Evolutionary conservation across 495 filamentous ascomycete species (phyloP), one percentile per base, ranked within the genome.

Genomic region (Thermochaetoides thermophila): DNA sequence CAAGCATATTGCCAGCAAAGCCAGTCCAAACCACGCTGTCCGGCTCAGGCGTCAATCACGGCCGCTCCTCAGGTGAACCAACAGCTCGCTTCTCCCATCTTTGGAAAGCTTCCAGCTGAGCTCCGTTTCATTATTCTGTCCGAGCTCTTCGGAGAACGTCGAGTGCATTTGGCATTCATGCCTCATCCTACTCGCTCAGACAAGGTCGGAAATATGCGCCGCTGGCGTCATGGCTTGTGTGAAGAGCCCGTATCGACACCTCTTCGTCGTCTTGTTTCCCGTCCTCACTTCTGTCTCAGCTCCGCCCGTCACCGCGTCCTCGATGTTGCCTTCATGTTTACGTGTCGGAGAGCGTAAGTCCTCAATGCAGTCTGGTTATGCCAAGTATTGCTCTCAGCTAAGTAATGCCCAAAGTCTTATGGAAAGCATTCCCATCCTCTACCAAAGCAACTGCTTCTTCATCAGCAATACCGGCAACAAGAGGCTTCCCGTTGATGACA

Each of bases 371-470:
- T n/a, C n/a, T n/a, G n/a, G n/a, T n/a, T n/a, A n/a, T n/a, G n/a
- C n/a, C n/a, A n/a, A n/a, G n/a, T n/a, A n/a, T n/a, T n/a, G n/a
- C n/a, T n/a, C n/a, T n/a, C n/a, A n/a, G n/a, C n/a, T n/a, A n/a
- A n/a, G n/a, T n/a, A n/a, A n/a, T n/a, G n/a, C n/a, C n/a, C n/a
- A n/a, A n/a, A 42, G 39, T 12, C 26, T 37, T 16, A 15, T 30
- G 4, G 39, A 42, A 26, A 34, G 39, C 19, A 18, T 34, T 12
- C 34, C 29, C 20, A 18, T 42, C 11, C 16, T 42, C 3, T 42
- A 42, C 17, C 39, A 42, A 17, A 29, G 18, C 34, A 42, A 42
- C 19, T n/a, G 25, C 24, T 42, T 42, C 20, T n/a, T 34, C 20
- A 34, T 42, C 25, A 34, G 30, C 34, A 42, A 42, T 10, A 17